These are phyloP conservation scores for Cladophialophora exuberans DNA, from an alignment of 2,329 filamentous ascomycete genomes.

Conservation along the genomic window DNA sequence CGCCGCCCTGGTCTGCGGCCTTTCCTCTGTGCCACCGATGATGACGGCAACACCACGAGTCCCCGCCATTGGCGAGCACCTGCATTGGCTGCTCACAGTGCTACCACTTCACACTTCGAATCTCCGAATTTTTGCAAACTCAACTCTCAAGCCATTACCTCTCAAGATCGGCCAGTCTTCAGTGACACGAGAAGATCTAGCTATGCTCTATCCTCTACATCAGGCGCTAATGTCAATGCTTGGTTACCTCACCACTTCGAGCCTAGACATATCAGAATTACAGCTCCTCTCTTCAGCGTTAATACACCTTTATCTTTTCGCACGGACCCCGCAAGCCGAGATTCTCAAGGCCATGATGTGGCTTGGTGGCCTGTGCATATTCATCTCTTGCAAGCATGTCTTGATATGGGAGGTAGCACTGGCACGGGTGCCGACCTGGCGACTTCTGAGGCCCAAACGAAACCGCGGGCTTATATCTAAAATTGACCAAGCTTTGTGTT, in stretches of 20 bases:
- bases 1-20: slow-evolving; percentile 78
- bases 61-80: slow-evolving; percentile 58
- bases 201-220: slow-evolving; percentile 80
- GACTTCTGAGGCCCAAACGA: slow-evolving; percentile 55
- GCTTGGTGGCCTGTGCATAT: slow-evolving; percentile 76
- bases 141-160: slow-evolving; percentile 12
- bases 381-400: slow-evolving; percentile 72
- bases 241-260: slow-evolving; percentile 83
- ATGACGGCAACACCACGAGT: slow-evolving; percentile 66
- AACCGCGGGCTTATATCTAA: slow-evolving; percentile 16
- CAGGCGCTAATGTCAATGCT: slow-evolving; percentile 74
- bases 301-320: slow-evolving; percentile 78
- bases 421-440: slow-evolving; percentile 88
- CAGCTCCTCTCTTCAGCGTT: slow-evolving; percentile 82
- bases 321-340: slow-evolving; percentile 77
- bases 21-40: slow-evolving; percentile 74
- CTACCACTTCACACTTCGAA: slow-evolving; percentile 58
- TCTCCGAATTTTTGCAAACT: neutral
- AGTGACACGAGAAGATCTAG: slow-evolving; percentile 61
- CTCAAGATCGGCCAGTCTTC: slow-evolving; percentile 22
- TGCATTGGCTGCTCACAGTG: slow-evolving; percentile 81
- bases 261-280: slow-evolving; percentile 81
- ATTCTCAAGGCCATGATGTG: slow-evolving; percentile 86
- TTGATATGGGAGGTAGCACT: slow-evolving; percentile 83
- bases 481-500: slow-evolving; percentile 24